phyloP scores from a whole-genome alignment of 352 stramenopile genomes.

The Globisporangium lucens region DNA sequence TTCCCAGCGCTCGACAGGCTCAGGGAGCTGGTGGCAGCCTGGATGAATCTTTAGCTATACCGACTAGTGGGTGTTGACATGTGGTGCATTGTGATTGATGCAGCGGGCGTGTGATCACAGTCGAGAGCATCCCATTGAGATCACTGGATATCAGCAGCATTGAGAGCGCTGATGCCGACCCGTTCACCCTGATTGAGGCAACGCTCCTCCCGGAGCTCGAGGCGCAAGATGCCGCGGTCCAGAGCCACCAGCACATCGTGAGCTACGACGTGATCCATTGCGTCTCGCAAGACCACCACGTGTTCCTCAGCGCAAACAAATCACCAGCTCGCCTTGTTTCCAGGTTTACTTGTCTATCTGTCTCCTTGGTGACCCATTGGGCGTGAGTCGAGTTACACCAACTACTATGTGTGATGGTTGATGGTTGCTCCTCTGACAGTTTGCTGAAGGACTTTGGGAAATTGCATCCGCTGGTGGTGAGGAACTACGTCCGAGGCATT shows the following conservation, averaged over 20 bases:
- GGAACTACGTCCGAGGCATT: slow-evolving; percentile 31
- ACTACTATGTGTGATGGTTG: background rate
- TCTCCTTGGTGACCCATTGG: too few relatives aligned
- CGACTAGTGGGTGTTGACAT: background rate
- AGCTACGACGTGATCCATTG: slow-evolving; percentile 9
- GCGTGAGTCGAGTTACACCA: background rate
- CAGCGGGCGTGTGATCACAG: slow-evolving; percentile 13
- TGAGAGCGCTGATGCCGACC: background rate
- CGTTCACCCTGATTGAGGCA: background rate
- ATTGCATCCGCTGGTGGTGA: slow-evolving; percentile 33
- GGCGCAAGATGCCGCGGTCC: background rate
- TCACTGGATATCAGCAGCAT: too few relatives aligned
- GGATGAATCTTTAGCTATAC: background rate
- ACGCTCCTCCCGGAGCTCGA: slow-evolving; percentile 3
- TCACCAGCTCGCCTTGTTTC: slow-evolving; percentile 1
- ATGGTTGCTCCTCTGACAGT: background rate
- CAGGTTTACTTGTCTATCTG: background rate
- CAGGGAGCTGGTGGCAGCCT: slow-evolving; percentile 12
- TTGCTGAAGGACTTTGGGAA: slow-evolving; percentile 28
- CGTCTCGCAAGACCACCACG: background rate
- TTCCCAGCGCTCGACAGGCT: slow-evolving; percentile 32
- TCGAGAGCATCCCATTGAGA: slow-evolving; percentile 11
- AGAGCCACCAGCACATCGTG: slow-evolving; percentile 1
- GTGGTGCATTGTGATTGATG: background rate
- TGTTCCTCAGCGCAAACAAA: background rate